These are phyloP conservation scores for Pleurotus tuoliensis DNA, from an alignment of 768 basidiomycete genomes.

Conservation along the genomic window DNA sequence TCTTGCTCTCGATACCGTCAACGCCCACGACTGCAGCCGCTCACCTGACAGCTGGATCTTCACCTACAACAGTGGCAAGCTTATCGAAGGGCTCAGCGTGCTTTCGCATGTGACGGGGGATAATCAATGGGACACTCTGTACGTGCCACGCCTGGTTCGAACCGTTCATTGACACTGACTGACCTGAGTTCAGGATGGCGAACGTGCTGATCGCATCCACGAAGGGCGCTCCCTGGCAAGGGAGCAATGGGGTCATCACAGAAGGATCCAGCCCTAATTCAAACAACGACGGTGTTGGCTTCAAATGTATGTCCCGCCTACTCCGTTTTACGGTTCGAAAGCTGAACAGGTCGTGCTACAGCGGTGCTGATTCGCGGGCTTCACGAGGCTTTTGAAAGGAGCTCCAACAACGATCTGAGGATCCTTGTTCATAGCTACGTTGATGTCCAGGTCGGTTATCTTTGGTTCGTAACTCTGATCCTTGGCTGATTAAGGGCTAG, in stretches of 20 bases:
- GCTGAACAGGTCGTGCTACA: slow-evolving; percentile 8
- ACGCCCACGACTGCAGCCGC: slow-evolving; percentile 41
- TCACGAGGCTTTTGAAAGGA: slow-evolving; percentile 40
- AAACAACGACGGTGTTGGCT: slow-evolving; percentile 47
- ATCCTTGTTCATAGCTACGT: slow-evolving; percentile 45
- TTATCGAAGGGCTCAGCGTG: slow-evolving; percentile 47
- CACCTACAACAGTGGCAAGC: slow-evolving; percentile 54
- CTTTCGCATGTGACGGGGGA: slow-evolving; percentile 39
- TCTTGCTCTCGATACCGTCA: slow-evolving; percentile 45
- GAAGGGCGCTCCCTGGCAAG: slow-evolving; percentile 44
- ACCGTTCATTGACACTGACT: background rate
- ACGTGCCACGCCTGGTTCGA: slow-evolving; percentile 12
- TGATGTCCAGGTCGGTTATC: slow-evolving; percentile 41
- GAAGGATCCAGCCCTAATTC: slow-evolving; percentile 38
- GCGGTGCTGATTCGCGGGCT: slow-evolving; percentile 46
- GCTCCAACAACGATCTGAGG: slow-evolving; percentile 30
- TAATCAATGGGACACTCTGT: slow-evolving; percentile 37
- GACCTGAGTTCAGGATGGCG: slow-evolving; percentile 24
- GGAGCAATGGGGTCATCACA: slow-evolving; percentile 46
- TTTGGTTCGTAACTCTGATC: background rate
- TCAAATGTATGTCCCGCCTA: slow-evolving; percentile 36
- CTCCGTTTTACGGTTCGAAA: background rate
- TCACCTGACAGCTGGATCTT: slow-evolving; percentile 44
- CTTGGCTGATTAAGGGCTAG: slow-evolving; percentile 17
- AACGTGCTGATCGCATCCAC: slow-evolving; percentile 35